Evolutionary conservation across 768 basidiomycete genomes (phyloP), one percentile per base, ranked within the genome.

Genomic region (Boletus pseudopeckii): DNA sequence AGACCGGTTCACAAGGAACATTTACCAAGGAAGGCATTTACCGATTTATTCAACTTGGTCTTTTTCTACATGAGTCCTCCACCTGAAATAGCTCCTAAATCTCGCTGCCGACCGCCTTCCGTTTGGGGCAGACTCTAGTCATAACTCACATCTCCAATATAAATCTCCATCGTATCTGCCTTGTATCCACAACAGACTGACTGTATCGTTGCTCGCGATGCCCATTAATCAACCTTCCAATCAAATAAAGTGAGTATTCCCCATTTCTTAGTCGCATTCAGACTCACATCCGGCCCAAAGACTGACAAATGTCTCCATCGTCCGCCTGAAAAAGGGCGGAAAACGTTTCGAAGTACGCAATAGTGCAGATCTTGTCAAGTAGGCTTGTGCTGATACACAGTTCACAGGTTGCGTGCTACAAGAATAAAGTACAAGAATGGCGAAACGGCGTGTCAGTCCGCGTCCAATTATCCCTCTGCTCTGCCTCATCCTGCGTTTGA

Each of bases 401-500:
- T 48, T 47, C 28, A 26, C 58, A 88, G 96, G 90, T 99, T 64
- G 96, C 97, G 36, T 97, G 94, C 72, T 99, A 98, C 77, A 96
- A 98, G 78, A 99, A 99, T 74, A 98, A 98, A 73, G 97, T 99
- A 26, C 92, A 95, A 62, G 95, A 97, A 70, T 99, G 87, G 83
- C 77, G 97, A 54, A 92, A 82, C 53, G 94, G 94, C 56, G 89
- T 96, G 86, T 92, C 71, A 67, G 86, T 76, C 28, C 28, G 18
- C 52, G 26, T 24, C 40, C 11, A 22, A 28, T 32, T 20, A 30
- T 18, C 7, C 17, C 6, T 36, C 30, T 33, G 4, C 10, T 22
- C 44, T 24, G 6, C 20, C 54, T 55, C 34, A 62, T 52, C 37
- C 13, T 18, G 14, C 20, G 20, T 56, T 63, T 45, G 10, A 50